Conservation (phyloP, 2,329 filamentous ascomycete species). For the Dactylonectria macrodidyma region DNA sequence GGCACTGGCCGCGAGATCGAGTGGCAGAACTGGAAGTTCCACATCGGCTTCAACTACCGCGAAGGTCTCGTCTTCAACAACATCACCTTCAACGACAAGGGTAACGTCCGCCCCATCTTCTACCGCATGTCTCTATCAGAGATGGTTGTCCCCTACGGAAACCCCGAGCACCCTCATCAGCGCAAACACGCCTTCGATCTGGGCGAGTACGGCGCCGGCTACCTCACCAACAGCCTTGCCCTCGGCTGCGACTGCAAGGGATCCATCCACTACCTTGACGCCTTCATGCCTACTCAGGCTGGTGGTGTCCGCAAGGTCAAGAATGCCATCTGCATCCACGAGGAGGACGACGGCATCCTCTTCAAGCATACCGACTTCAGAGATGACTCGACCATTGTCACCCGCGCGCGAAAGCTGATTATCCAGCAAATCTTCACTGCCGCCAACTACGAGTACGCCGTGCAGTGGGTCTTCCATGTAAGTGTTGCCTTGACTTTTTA, state of each 20-base stretch:
- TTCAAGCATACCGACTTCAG: constrained; percentile 97
- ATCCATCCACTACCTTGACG: constrained; percentile 92
- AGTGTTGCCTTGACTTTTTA: not conserved
- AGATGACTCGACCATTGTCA: constrained; percentile 89
- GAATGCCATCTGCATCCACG: constrained; percentile 95
- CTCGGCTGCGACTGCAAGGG: constrained; percentile 91
- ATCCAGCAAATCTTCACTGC: constrained; percentile 95
- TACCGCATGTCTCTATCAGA: constrained; percentile 91
- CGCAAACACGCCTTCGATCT: constrained; percentile 87
- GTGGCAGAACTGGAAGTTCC: constrained; percentile 96
- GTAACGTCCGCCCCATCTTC: constrained; percentile 83
- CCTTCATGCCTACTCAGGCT: constrained; percentile 83
- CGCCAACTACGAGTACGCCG: constrained; percentile 92
- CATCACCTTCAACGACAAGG: constrained; percentile 90
- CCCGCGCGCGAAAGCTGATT: constrained; percentile 87
- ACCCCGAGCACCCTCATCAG: constrained; percentile 85
- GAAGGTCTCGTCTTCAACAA: constrained; percentile 93
- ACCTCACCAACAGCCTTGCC: constrained; percentile 85
- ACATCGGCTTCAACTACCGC: constrained; percentile 95
- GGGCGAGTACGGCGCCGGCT: constrained; percentile 85
- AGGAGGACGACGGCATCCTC: constrained; percentile 91
- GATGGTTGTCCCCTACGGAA: constrained; percentile 94
- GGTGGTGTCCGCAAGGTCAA: constrained; percentile 87
- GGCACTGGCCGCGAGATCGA: constrained; percentile 77
- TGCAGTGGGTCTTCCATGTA: constrained; percentile 80